Conservation (phyloP, 139 green algal genomes). For the Klebsormidium nitens region DNA sequence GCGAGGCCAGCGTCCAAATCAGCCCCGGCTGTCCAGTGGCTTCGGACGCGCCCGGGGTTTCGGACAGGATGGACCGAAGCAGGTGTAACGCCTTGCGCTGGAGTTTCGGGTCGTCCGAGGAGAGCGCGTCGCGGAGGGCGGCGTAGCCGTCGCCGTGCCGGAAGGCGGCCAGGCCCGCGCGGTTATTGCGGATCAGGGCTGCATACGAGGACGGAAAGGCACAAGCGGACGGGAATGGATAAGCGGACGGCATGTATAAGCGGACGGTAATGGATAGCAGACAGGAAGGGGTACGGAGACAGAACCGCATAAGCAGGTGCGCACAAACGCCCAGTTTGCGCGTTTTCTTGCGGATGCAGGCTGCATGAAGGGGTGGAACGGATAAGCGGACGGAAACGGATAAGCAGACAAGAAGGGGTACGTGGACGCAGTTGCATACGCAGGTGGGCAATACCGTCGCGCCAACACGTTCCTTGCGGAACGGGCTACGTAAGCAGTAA, state of each 20-base stretch:
- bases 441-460: too few species aligned
- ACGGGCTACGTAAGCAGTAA: too few species aligned
- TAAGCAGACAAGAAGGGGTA: too few species aligned
- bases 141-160: conserved; percentile 2
- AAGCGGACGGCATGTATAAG: conserved; percentile 4
- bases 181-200: conserved; percentile 21
- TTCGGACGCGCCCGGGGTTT: conserved; percentile 3
- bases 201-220: background rate
- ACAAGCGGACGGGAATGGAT: conserved; percentile 1
- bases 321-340: background rate
- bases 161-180: conserved; percentile 12
- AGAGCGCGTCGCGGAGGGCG: conserved; percentile 10
- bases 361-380: background rate
- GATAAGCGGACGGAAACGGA: background rate
- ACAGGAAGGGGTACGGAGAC: background rate
- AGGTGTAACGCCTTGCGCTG: conserved; percentile 24
- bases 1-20: background rate
- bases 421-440: too few species aligned
- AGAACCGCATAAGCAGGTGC: background rate
- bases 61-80: conserved; percentile 25
- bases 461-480: too few species aligned
- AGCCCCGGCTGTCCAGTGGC: background rate
- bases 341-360: background rate
- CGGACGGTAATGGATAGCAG: too few species aligned
- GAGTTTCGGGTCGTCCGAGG: conserved; percentile 12